A percentile compares a stretch with the other conserved stretches of the same genome.
Evolutionary conservation across 306 rosid species (phyloP).

Genomic region (Abrus precatorius): DNA sequence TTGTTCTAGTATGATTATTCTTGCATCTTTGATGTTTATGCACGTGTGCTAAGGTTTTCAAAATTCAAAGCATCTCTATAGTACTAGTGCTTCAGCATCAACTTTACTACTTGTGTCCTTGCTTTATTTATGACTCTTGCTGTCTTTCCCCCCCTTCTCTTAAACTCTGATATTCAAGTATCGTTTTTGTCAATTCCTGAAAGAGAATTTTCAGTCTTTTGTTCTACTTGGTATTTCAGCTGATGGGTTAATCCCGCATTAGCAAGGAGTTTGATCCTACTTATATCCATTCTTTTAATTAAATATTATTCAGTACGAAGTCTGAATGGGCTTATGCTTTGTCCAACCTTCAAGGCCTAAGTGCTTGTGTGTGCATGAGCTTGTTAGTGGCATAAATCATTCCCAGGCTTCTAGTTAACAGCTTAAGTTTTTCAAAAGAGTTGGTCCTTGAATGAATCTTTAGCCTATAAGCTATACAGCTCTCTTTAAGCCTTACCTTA

Average conservation of each 20-base stretch:
- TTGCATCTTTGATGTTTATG: constrained; percentile 18
- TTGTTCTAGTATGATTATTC: constrained; percentile 9
- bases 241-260: constrained; percentile 1
- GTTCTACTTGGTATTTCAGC: constrained; percentile 24
- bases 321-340: constrained; percentile 12
- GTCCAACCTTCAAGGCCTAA: constrained; percentile 32
- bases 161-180: neutral
- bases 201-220: constrained; percentile 21
- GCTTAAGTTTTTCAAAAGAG: constrained; percentile 3
- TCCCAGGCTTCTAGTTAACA: neutral
- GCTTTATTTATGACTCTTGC: constrained; percentile 16
- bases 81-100: constrained; percentile 33
- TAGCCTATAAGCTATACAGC: neutral
- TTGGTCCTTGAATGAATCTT: constrained; percentile 42
- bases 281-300: neutral
- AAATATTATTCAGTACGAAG: constrained; percentile 28
- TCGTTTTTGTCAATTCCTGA: constrained; percentile 31
- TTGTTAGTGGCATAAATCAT: constrained; percentile 5
- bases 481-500: constrained; percentile 27
- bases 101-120: constrained; percentile 22
- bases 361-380: constrained; percentile 13
- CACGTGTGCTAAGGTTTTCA: neutral
- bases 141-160: constrained; percentile 5
- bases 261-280: constrained; percentile 14
- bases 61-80: neutral